Base-by-base conservation (phyloP, 163 green algal species). In the Scenedesmus sp. region DNA sequence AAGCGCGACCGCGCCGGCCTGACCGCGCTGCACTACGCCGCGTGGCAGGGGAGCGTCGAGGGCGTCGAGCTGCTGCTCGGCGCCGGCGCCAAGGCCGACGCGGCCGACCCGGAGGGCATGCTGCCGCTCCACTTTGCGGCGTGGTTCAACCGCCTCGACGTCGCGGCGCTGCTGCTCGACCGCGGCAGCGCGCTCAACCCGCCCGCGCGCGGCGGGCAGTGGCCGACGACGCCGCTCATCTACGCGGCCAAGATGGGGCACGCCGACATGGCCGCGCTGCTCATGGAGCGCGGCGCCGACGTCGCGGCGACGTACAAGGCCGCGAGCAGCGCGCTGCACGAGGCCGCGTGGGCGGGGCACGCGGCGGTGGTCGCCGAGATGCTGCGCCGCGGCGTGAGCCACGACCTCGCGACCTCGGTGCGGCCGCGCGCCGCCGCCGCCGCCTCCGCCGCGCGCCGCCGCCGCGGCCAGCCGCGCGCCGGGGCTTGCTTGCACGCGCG, bases 201-300 rank as follows among this genome's bases (percentile, higher is more conserved):
- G 15, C 51, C 53, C 22, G 18, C 18, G 18, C 15, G 31, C 33
- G 29, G 60, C 60, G 50, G 13, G 33, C 26, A 24, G 28, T 83
- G 75, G 54, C 64, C 64, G 22, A 77, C 64, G 26, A 83, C 75
- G 2, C 75, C 75, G 42, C 65, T 83, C 28, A 64, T 72, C 1
- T 71, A 65, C 15, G 75, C 75, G 5, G 33, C 75, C 29, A 76
- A 71, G 44, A 71, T 77, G 54, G 75, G 75, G 4, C 75, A 83
- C 53, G 36, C 10, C 10, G 75, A 63, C 50, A 77, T 83, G 64
- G 44, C 70, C 29, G 24, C 44, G 9, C 64, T 77, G 42, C 75
- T 83, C 14, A 67, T 75, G 50, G 63, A 75, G 18, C 58, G 51
- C 26, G 74, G 74, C 4, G 74, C 74, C 2, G 17, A 66, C 13